Base-by-base conservation (phyloP, 179 eudicot genomes). In the Heliamphora pulchella region DNA sequence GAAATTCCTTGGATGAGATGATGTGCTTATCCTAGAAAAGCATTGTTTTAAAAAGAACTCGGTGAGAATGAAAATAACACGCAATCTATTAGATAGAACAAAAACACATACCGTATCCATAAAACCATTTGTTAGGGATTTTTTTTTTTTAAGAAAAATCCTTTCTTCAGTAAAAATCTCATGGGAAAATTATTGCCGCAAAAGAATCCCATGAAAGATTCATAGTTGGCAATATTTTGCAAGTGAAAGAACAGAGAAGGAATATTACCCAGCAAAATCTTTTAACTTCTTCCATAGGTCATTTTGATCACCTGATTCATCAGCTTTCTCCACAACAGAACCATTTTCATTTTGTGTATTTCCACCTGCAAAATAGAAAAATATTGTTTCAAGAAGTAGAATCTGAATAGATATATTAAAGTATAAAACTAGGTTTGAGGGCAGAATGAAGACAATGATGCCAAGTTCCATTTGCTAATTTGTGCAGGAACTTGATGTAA, bases 251-350 rank as follows among this genome's bases (percentile, higher is more conserved):
- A 18, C 46, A 59, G 63, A 78, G 63, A 55, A 62, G 5, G 20
- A 62, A 74, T 77, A 70, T 83, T 95, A 95, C 98, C 98, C 98
- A 9, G 94, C 98, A 83, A 90, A 82, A 81, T 93, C 92, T 87
- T 90, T 89, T 64, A 95, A 81, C 80, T 86, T 85, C 81, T 89
- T 90, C 98, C 87, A 91, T 9, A 87, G 62, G 75, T 89, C 97
- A 83, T 83, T 70, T 79, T 93, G 84, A 55, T 88, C 97, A 84
- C 41, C 89, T 18, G 89, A 84, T 73, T 88, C 91, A 77, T 83
- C 84, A 78, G 64, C 83, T 53, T 78, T 83, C 31, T 85, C 92
- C 0, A 87, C 3, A 57, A 85, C 80, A 31, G 89, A 73, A 78
- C 77, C 84, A 10, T 76, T 79, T 74, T 82, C 85, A 84, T 81